Base-by-base conservation (phyloP, 768 basidiomycete genomes). In the Gyrodon lividus region DNA sequence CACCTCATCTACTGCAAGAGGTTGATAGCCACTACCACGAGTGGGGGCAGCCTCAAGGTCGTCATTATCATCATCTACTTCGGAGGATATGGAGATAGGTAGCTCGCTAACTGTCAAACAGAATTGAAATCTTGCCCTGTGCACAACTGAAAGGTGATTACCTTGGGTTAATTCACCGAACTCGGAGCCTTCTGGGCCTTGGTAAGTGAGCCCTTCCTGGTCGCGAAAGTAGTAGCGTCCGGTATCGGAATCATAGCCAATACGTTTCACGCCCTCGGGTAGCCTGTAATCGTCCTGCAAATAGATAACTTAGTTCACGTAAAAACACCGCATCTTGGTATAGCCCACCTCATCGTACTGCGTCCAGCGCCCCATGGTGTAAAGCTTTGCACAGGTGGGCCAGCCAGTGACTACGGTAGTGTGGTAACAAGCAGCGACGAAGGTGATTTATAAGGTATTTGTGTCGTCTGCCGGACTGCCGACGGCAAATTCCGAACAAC, bases 191-290 rank as follows among this genome's bases (percentile, higher is more conserved):
- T 83, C 76, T 16, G 77, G 69, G 28, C 79, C 79, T 66, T 81
- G 82, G 84, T 61, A 82, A 55, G 68, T 63, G 7, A 64, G 69
- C 9, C 87, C 86, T 42, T 75, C 76, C 3, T 50, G 50, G 65
- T 82, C 81, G 22, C 76, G 76, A 70, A 84, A 91, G 62, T 77
- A 76, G 71, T 90, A 89, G 43, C 77, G 72, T 43, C 80, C 77
- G 2, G 77, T 75, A 70, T 91, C 89, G 4, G 83, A 72, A 68
- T 92, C 89, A 62, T 90, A 91, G 10, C 87, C 89, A 50, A 87
- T 79, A 30, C 89, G 81, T 54, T 81, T 72, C 64, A 79, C 68
- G 37, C 79, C 79, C 46, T 74, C 74, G 1, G 79, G 79, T 46
- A 81, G 74, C 55, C 79, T 73, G 59, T 78, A 77, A n/a, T 72